phyloP scores from a whole-genome alignment of 768 basidiomycete species.

The Rhodotorula taiwanensis region DNA sequence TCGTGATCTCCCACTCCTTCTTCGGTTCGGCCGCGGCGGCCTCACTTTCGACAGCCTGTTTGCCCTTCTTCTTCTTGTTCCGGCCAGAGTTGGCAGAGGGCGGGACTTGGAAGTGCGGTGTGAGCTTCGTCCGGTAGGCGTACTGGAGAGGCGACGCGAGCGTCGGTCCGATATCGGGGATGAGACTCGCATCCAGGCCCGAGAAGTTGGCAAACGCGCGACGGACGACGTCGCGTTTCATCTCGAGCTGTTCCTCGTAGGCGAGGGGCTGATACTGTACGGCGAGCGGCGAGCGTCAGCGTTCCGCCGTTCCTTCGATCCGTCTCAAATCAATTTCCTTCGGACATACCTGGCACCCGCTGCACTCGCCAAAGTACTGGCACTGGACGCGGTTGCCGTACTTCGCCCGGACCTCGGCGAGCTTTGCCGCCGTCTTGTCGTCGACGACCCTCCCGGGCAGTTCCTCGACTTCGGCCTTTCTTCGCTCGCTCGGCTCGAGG shows the following conservation, averaged over 20 bases:
- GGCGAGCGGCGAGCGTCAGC: no score
- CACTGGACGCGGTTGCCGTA: slow-evolving; percentile 56
- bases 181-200: slow-evolving; percentile 50
- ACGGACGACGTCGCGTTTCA: slow-evolving; percentile 77
- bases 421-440: slow-evolving; percentile 41
- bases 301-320: background rate
- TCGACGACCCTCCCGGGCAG: slow-evolving; percentile 34
- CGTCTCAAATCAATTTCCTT: background rate
- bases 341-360: slow-evolving; percentile 67
- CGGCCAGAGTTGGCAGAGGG: slow-evolving; percentile 45
- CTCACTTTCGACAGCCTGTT: slow-evolving; percentile 16
- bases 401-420: slow-evolving; percentile 54
- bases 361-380: slow-evolving; percentile 81
- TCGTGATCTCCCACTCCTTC: slow-evolving; percentile 59
- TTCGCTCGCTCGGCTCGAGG: slow-evolving; percentile 47
- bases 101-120: slow-evolving; percentile 86
- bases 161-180: slow-evolving; percentile 66
- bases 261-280: slow-evolving; percentile 62
- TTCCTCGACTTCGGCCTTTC: slow-evolving; percentile 35
- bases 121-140: slow-evolving; percentile 91
- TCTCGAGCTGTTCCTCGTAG: slow-evolving; percentile 72
- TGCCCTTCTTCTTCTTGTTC: slow-evolving; percentile 25
- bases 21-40: background rate
- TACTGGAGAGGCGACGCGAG: slow-evolving; percentile 84
- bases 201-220: slow-evolving; percentile 79